Base-by-base conservation (phyloP, 257 asterid genomes). In the Plantago elongata region DNA sequence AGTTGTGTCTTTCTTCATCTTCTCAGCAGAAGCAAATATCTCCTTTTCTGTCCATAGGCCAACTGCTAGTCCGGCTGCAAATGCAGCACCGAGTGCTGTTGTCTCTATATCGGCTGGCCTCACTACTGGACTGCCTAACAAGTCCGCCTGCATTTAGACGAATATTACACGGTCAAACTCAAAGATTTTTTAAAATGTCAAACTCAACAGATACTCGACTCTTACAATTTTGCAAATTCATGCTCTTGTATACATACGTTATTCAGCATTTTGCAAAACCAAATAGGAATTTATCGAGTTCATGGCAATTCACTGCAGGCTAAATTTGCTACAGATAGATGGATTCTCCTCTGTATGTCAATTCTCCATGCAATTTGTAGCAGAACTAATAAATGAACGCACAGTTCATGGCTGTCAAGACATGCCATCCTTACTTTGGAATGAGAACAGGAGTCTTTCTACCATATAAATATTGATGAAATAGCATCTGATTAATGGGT, bases 41-140 rank as follows among this genome's bases (percentile, higher is more conserved):
- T 87, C 83, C 0, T 72, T 51, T 68, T 93, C 90, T 0, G 84
- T 83, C 92, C 97, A 93, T 9, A 93, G 75, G 0, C 96, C 96
- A 6, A 83, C 83, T 1, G 97, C 99, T 68, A 93, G 60, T 81
- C 97, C 99, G 50, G 97, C 96, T 37, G 95, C 99, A 34, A 80
- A 93, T 34, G 97, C 99, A 1, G 97, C 99, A 45, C 99, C 99
- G 38, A 89, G 95, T 9, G 97, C 99, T 1, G 99, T 89, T 1
- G 99, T 93, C 79, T 89, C 99, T 52, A 77, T 85, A 71, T 90
- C 89, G 40, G 81, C 90, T 38, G 98, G 98, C 50, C 98, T 78
- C 55, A 85, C 85, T 7, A 90, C 98, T 0, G 98, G 81, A 37
- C 16, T 80, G 45, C 98, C 98, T 54, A 90, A 69, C 75, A 90